Evolutionary conservation across 228 moss, liverwort and hornwort genomes (phyloP).

Genomic region (Sphagnum fallax): DNA sequence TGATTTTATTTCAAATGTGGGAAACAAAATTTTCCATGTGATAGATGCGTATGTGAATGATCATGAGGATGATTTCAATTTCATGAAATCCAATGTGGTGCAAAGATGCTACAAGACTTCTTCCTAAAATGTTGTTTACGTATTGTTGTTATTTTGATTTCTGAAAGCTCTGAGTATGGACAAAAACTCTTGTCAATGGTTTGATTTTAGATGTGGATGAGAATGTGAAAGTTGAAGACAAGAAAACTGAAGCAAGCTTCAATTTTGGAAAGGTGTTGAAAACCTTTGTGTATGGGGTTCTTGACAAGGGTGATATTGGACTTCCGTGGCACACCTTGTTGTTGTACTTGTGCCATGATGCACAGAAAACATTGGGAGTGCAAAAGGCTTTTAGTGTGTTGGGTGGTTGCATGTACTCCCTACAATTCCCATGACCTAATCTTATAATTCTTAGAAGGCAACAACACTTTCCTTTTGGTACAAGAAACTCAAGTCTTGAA

Average conservation of each 20-base stretch:
- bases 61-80: no score
- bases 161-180: no score
- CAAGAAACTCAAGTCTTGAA: neutral
- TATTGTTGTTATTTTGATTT: no score
- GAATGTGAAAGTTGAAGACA: neutral
- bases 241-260: constrained; percentile 6
- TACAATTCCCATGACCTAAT: neutral
- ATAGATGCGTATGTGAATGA: no score
- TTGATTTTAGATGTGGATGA: neutral
- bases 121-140: no score
- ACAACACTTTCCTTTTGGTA: neutral
- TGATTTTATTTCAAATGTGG: no score
- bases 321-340: constrained; percentile 51
- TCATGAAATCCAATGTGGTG: no score
- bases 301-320: constrained; percentile 30
- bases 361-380: constrained; percentile 13
- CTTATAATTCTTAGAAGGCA: neutral
- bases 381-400: constrained; percentile 51
- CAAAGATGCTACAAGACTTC: no score
- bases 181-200: no score
- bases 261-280: constrained; percentile 50
- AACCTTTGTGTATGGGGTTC: constrained; percentile 39
- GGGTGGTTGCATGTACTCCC: constrained; percentile 37
- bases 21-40: no score
- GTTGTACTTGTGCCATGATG: constrained; percentile 42